phyloP scores from a whole-genome alignment of 805 yeast species.

The Yarrowia porcina region DNA sequence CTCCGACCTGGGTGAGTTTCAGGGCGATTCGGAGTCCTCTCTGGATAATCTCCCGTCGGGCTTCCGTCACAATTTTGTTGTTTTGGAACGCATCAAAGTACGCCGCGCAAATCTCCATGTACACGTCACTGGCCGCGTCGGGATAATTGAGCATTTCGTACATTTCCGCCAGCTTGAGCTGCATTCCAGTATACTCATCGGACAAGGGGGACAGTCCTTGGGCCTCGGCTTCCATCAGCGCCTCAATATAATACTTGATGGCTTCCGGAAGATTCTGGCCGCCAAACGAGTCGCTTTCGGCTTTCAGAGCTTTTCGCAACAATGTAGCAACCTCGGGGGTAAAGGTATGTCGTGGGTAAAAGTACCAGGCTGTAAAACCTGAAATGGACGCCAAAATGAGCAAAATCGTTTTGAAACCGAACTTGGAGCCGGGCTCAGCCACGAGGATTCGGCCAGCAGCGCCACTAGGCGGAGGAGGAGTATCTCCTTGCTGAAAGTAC shows the following conservation, averaged over 20 bases:
- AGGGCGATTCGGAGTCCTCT: conserved; percentile 68
- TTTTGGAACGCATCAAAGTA: conserved; percentile 52
- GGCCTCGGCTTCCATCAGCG: conserved; percentile 59
- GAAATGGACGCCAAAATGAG: neutral
- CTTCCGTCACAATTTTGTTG: conserved; percentile 40
- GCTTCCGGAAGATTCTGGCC: conserved; percentile 63
- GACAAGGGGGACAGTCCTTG: conserved; percentile 54
- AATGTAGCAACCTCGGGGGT: conserved; percentile 67
- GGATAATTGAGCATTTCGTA: conserved; percentile 62
- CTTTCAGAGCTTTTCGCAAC: conserved; percentile 75
- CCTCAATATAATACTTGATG: conserved; percentile 67
- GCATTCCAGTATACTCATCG: conserved; percentile 88
- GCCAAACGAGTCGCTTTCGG: conserved; percentile 67
- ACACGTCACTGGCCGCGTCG: conserved; percentile 64
- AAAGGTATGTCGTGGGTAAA: conserved; percentile 35
- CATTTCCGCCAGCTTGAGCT: conserved; percentile 83
- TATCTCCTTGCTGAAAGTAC: neutral
- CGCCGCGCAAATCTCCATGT: conserved; percentile 60
- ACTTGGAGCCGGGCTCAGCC: neutral
- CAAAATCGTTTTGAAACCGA: neutral
- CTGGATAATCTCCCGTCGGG: conserved; percentile 59
- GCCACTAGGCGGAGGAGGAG: conserved; percentile 18
- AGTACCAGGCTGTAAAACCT: neutral
- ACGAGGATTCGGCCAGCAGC: neutral
- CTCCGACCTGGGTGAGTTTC: conserved; percentile 57